A percentile compares a stretch with the other conserved stretches of the same genome.
Evolutionary conservation across 1,139 yeast species (phyloP).

Genomic region (Yamadazyma sp.): DNA sequence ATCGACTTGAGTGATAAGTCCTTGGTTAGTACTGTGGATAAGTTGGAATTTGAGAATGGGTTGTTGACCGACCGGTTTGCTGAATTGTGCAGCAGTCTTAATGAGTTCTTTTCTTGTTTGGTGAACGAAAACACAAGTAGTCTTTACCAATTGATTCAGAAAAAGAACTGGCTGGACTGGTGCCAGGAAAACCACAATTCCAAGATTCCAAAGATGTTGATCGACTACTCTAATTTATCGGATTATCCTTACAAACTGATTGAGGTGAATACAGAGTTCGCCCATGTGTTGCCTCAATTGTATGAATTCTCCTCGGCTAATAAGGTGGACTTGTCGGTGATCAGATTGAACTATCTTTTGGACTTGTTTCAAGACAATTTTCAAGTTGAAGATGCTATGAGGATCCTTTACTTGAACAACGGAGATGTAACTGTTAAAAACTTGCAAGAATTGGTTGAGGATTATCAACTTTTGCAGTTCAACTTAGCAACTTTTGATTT

Average conservation of each 20-base stretch:
- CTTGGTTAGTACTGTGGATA: conserved; percentile 1
- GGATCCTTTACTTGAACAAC: conserved; percentile 10
- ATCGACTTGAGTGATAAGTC: conserved; percentile 7
- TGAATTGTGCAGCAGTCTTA: conserved; percentile 4
- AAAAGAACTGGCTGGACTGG: conserved; percentile 18
- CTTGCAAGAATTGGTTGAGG: conserved; percentile 11
- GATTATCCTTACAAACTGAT: conserved; percentile 12
- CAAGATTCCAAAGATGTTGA: conserved; percentile 9
- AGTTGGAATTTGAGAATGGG: conserved; percentile 8
- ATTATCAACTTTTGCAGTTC: conserved; percentile 11
- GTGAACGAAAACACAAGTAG: conserved; percentile 11
- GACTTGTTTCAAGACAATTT: conserved; percentile 9
- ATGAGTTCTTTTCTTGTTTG: conserved; percentile 10
- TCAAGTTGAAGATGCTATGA: conserved; percentile 8
- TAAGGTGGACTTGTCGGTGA: conserved; percentile 11
- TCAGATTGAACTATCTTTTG: conserved; percentile 13
- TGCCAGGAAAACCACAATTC: conserved; percentile 14
- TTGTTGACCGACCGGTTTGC: conserved; percentile 9
- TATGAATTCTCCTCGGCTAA: conserved; percentile 11
- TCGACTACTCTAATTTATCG: conserved; percentile 17
- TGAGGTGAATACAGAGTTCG: conserved; percentile 13
- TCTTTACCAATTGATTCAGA: conserved; percentile 11
- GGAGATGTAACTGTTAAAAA: conserved; percentile 15
- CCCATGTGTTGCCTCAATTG: conserved; percentile 12
- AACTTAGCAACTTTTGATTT: conserved; percentile 12